Evolutionary conservation across 2,329 filamentous ascomycete species (phyloP).

Genomic region (Knufia fluminis): DNA sequence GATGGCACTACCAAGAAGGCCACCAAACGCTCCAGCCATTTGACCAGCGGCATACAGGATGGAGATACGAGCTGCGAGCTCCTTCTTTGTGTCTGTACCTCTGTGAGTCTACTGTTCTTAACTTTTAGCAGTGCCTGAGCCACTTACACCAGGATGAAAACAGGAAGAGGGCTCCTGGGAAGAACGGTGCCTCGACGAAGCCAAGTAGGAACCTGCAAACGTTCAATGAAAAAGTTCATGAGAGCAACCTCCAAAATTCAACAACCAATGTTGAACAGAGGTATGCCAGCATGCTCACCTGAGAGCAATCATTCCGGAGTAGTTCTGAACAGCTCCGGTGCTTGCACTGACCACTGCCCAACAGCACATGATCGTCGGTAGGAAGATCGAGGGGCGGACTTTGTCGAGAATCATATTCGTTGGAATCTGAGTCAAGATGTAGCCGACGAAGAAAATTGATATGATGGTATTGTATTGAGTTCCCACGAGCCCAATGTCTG

Average conservation of each 20-base stretch:
- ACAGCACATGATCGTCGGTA: conserved; percentile 36
- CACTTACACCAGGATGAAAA: conserved; percentile 45
- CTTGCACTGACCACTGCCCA: conserved; percentile 39
- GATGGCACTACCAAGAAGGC: conserved; percentile 49
- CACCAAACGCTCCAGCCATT: conserved; percentile 54
- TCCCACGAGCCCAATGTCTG: conserved; percentile 24
- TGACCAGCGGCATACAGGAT: conserved; percentile 48
- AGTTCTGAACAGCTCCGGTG: conserved; percentile 31
- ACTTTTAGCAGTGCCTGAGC: no score
- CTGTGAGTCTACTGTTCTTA: no score
- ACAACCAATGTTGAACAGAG: no score
- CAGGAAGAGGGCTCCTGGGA: conserved; percentile 50
- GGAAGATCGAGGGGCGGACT: conserved; percentile 31
- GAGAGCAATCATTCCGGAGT: conserved; percentile 31
- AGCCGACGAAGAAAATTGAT: conserved; percentile 46
- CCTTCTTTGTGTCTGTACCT: conserved; percentile 42
- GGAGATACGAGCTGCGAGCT: conserved; percentile 50
- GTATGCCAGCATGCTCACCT: no score
- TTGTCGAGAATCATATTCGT: conserved; percentile 27
- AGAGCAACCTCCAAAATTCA: no score
- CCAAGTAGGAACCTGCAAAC: conserved; percentile 38
- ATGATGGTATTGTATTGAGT: conserved; percentile 29
- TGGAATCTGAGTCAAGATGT: conserved; percentile 48
- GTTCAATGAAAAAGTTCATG: no score
- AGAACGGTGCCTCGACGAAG: conserved; percentile 46